Conservation (phyloP, 176 grass and related monocot genomes). For the Cocos nucifera region DNA sequence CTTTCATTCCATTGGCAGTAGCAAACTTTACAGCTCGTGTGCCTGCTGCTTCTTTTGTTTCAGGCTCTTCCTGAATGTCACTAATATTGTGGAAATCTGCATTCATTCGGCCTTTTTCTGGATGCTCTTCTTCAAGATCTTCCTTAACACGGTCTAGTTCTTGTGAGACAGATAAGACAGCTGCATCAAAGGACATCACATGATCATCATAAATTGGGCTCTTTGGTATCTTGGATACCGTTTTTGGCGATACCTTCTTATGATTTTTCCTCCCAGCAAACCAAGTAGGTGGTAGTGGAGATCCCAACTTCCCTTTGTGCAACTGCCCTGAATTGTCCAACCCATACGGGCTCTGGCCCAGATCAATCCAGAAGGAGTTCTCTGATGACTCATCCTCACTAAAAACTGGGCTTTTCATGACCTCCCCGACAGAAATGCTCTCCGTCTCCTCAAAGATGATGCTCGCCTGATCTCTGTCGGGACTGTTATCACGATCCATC, state of each 20-base stretch:
- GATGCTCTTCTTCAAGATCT: constrained; percentile 36
- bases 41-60: constrained; percentile 41
- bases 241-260: constrained; percentile 60
- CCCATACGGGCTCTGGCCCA: constrained; percentile 81
- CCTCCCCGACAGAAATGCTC: constrained; percentile 78
- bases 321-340: constrained; percentile 65
- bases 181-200: constrained; percentile 89
- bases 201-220: constrained; percentile 65
- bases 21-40: constrained; percentile 33
- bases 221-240: constrained; percentile 38
- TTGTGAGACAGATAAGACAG: constrained; percentile 78
- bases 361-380: constrained; percentile 95
- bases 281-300: constrained; percentile 78
- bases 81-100: constrained; percentile 41
- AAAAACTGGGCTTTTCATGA: constrained; percentile 98
- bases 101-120: constrained; percentile 37
- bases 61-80: constrained; percentile 83
- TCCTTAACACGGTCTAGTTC: constrained; percentile 52
- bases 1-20: constrained; percentile 32
- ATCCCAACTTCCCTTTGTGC: constrained; percentile 65
- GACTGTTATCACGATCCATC: constrained; percentile 84
- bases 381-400: constrained; percentile 90
- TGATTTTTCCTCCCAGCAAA: constrained; percentile 63
- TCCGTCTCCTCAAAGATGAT: constrained; percentile 97
- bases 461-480: constrained; percentile 79